Conservation (phyloP, 2,329 filamentous ascomycete species). For the Rhynchosporium agropyri region DNA sequence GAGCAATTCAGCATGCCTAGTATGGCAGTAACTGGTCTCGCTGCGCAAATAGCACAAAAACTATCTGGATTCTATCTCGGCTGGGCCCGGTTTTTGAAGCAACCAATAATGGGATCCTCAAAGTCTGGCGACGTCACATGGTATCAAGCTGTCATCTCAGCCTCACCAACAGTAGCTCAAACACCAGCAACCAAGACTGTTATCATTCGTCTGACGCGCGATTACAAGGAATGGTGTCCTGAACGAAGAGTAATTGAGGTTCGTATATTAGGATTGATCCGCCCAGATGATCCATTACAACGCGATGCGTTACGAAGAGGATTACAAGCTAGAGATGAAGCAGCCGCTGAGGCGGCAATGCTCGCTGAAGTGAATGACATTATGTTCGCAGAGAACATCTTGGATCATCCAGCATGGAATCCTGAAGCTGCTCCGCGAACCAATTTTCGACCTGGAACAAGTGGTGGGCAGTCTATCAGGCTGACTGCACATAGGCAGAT, state of each 20-base stretch:
- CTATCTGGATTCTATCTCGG: conserved; percentile 66
- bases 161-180: conserved; percentile 49
- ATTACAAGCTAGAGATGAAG: conserved; percentile 45
- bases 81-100: conserved; percentile 56
- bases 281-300: conserved; percentile 42
- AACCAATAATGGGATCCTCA: conserved; percentile 39
- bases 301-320: conserved; percentile 53
- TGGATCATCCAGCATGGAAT: conserved; percentile 46
- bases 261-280: conserved; percentile 63
- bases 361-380: conserved; percentile 46
- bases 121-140: conserved; percentile 48
- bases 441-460: conserved; percentile 44
- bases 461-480: conserved; percentile 52
- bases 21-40: conserved; percentile 55
- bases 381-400: conserved; percentile 42
- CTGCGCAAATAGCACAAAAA: conserved; percentile 55
- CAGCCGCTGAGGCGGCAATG: conserved; percentile 45
- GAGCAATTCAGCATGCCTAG: conserved; percentile 53
- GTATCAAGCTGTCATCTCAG: conserved; percentile 61
- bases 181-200: conserved; percentile 53
- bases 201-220: conserved; percentile 55
- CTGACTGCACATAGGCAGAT: conserved; percentile 56
- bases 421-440: conserved; percentile 44
- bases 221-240: conserved; percentile 50
- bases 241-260: conserved; percentile 52